These are phyloP conservation scores for Lenwebbia sp. DNA, from an alignment of 345 rosid genomes.

Conservation along the genomic window DNA sequence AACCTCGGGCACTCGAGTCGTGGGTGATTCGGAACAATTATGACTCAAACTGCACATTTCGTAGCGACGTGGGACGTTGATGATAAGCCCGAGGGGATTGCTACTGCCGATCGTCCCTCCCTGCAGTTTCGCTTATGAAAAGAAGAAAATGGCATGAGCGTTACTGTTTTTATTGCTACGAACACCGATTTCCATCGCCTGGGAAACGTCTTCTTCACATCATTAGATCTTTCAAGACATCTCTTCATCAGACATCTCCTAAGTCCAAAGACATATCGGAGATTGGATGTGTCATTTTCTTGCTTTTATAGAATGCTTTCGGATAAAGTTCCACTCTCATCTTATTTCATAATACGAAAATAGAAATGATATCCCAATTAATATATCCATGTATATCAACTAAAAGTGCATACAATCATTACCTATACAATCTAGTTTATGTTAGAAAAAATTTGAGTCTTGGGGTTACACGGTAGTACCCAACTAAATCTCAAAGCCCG, in stretches of 20 bases:
- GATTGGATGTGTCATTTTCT: not conserved
- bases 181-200: not conserved
- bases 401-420: not conserved
- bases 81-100: not conserved
- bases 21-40: rapidly evolving
- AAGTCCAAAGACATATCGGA: not conserved
- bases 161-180: not conserved
- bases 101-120: not conserved
- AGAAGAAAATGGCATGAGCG: not conserved
- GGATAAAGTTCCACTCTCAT: not conserved
- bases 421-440: not conserved
- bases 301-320: not conserved
- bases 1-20: rapidly evolving
- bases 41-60: not conserved
- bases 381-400: not conserved
- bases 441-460: not conserved
- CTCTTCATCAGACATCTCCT: not conserved
- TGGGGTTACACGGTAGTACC: not conserved
- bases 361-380: not conserved
- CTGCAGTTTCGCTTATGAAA: not conserved
- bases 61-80: rapidly evolving
- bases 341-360: not conserved
- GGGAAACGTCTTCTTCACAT: not conserved
- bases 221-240: not conserved
- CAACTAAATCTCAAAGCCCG: not conserved